A percentile compares a stretch with the other conserved stretches of the same genome.
These are phyloP conservation scores for Trichoderma semiorbis DNA, from an alignment of 2,329 filamentous ascomycete species.

Conservation along the genomic window DNA sequence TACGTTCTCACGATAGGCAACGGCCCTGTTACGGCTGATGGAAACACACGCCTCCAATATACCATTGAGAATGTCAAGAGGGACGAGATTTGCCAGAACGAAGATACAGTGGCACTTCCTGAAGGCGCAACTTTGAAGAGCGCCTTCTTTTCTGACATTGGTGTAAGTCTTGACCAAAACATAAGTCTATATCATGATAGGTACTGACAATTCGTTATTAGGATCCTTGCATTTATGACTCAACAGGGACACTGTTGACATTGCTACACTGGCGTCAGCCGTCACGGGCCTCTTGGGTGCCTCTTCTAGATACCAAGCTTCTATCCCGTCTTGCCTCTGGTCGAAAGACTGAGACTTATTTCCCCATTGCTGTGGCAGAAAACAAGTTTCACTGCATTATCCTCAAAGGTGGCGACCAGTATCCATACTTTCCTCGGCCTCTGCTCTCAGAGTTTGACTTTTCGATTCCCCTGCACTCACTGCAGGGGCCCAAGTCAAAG, in stretches of 20 bases:
- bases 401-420: constrained; percentile 88
- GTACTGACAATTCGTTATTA: no score
- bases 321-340: constrained; percentile 79
- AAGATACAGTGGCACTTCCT: constrained; percentile 84
- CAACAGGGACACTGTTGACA: constrained; percentile 80
- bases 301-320: constrained; percentile 82
- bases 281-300: constrained; percentile 85
- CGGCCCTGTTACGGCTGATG: constrained; percentile 76
- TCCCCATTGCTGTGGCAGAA: constrained; percentile 89
- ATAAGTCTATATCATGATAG: no score
- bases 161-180: constrained; percentile 53
- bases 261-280: constrained; percentile 86
- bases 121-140: constrained; percentile 70
- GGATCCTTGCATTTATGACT: constrained; percentile 96
- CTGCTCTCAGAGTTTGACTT: constrained; percentile 93
- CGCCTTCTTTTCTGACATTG: constrained; percentile 87
- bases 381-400: constrained; percentile 98
- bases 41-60: constrained; percentile 75
- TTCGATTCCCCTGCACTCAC: constrained; percentile 70
- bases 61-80: constrained; percentile 92
- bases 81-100: constrained; percentile 90
- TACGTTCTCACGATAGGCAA: constrained; percentile 97
- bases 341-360: constrained; percentile 86
- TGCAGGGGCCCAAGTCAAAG: constrained; percentile 34
- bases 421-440: constrained; percentile 88